phyloP scores from a whole-genome alignment of 495 filamentous ascomycete genomes.

The Penicillium coprophilum region DNA sequence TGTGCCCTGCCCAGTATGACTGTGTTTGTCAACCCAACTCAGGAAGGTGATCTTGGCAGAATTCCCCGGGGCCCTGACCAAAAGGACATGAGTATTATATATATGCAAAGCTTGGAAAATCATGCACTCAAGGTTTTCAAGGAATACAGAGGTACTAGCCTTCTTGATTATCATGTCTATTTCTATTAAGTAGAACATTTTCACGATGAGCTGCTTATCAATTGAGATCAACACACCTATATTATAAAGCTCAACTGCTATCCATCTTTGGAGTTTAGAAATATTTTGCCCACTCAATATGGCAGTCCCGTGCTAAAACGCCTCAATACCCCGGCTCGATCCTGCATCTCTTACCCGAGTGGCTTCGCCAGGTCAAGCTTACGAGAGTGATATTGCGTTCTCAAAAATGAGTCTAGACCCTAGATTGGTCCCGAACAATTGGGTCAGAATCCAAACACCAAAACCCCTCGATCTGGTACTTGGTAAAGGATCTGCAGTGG shows the following conservation, averaged over 20 bases:
- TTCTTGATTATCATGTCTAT: constrained; percentile 10
- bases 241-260: constrained; percentile 14
- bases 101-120: neutral
- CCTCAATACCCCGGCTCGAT: constrained; percentile 5
- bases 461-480: neutral
- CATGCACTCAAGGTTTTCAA: neutral
- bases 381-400: neutral
- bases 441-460: neutral
- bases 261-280: constrained; percentile 14
- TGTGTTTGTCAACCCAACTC: constrained; percentile 16
- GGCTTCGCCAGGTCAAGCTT: neutral
- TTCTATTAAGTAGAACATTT: constrained; percentile 13
- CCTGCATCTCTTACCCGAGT: neutral
- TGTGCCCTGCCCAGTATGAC: constrained; percentile 12
- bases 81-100: neutral
- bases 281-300: constrained; percentile 11
- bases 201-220: constrained; percentile 8
- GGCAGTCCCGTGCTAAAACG: constrained; percentile 1
- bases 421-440: neutral
- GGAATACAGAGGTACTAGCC: constrained; percentile 3
- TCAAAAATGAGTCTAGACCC: neutral
- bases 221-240: no score
- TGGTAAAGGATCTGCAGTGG: neutral
- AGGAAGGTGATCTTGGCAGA: neutral
- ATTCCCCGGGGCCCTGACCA: neutral